These are phyloP conservation scores for Sicyos baderoa DNA, from an alignment of 306 rosid species.

Conservation along the genomic window DNA sequence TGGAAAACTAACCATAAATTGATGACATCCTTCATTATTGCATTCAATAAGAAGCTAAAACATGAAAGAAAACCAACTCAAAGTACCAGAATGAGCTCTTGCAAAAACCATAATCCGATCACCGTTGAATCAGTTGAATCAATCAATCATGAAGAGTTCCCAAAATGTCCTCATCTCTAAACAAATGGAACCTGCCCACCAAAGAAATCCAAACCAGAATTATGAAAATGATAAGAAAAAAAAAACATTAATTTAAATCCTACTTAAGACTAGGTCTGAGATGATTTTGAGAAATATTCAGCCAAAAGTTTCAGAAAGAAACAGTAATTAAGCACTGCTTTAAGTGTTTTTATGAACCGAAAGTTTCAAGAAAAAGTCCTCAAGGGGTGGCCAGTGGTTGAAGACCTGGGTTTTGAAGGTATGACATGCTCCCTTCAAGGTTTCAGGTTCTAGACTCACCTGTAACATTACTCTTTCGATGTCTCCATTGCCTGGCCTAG, in stretches of 20 bases:
- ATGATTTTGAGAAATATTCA: not conserved
- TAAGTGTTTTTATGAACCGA: not conserved
- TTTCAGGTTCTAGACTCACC: too few relatives aligned
- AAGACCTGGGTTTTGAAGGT: too few relatives aligned
- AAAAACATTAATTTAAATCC: too few relatives aligned
- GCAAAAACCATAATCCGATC: not conserved
- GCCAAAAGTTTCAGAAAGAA: not conserved
- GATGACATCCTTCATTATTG: slow-evolving; percentile 2
- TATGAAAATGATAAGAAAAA: not conserved
- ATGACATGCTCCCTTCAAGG: too few relatives aligned
- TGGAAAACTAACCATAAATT: slow-evolving; percentile 9
- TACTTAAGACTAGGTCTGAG: not conserved
- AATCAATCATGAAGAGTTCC: slow-evolving; percentile 31
- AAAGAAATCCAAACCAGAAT: not conserved
- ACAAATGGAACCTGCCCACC: slow-evolving; percentile 42
- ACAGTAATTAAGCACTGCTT: not conserved
- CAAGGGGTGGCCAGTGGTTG: too few relatives aligned
- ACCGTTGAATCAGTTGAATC: not conserved
- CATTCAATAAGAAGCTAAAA: not conserved
- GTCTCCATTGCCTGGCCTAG: too few relatives aligned
- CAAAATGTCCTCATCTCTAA: slow-evolving; percentile 39
- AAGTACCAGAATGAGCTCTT: not conserved
- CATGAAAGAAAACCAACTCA: slow-evolving; percentile 9
- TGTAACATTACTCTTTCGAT: too few relatives aligned
- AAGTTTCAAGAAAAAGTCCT: not conserved